Evolutionary conservation across 1,284 basidiomycete species (phyloP), one percentile per base, ranked within the genome.

Genomic region (Ustilago loliicola): DNA sequence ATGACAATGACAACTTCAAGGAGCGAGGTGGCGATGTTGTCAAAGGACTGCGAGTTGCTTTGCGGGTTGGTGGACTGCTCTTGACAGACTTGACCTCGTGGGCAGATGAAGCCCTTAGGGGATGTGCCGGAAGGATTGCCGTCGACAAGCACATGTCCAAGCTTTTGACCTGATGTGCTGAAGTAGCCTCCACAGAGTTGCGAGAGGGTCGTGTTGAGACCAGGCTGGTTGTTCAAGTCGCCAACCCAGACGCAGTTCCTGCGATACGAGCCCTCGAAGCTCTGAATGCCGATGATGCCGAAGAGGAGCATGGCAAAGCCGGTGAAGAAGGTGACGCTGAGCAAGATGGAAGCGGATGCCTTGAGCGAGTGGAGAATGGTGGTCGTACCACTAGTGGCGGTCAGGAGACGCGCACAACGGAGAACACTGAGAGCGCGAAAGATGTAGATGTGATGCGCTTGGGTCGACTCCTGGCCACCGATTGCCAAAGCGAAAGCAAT

Each of bases 291-390:
- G 50, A 86, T 82, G 69, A 85, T 83, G 51, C 93, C 94, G 87
- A 98, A 98, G 9, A 98, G 85, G 6, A 92, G 88, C 88, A 95
- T 93, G 0, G 95, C 95, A 82, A 98, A 98, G 36, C 95, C 80
- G 27, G 96, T 93, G 84, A 98, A 98, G 86, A 94, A 94, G 1
- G 94, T 90, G 7, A 98, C 96, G 76, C 92, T 93, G 21, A 94
- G 91, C 21, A 99, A 90, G 23, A 98, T 88, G 0, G 96, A 95
- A 19, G 92, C 91, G 0, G 96, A 95, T 0, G 91, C 92, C 88
- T 99, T 99, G 72, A 99, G 89, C 11, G 94, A 96, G 68, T 92
- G 92, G 89, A 98, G 92, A 83, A 99, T 98, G 0, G 95, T 98
- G 91, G 80, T 77, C n/a, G 96, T 98, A 87, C 96, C 96, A 72